A percentile compares a stretch with the other conserved stretches of the same genome.
Evolutionary conservation across 805 yeast genomes (phyloP).

Genomic region (Barnettozyma wickerhamii): DNA sequence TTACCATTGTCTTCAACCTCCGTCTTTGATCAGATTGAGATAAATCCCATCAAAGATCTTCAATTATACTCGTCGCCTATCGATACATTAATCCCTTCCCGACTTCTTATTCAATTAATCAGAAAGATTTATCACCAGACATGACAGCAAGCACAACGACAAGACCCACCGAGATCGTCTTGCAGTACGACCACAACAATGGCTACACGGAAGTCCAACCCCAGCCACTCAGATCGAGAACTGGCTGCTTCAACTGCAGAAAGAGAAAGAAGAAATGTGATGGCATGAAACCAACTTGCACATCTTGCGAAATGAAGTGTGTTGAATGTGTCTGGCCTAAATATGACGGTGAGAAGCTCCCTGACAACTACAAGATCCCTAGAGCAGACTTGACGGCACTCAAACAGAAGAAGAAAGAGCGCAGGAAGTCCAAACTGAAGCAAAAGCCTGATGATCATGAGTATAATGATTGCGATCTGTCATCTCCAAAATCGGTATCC

Average conservation of each 20-base stretch:
- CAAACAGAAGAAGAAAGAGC: conserved; percentile 1
- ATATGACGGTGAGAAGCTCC: conserved; percentile 16
- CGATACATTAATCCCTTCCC: no score
- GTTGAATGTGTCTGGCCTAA: conserved; percentile 27
- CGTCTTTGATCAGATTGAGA: no score
- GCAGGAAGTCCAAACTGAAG: no score
- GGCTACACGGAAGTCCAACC: background rate
- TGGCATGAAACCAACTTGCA: conserved; percentile 40
- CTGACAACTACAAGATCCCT: conserved; percentile 19
- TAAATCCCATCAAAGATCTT: no score
- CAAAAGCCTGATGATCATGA: no score
- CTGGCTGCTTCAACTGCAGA: conserved; percentile 28
- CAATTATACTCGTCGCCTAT: no score
- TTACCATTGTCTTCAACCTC: no score
- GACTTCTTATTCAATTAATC: no score
- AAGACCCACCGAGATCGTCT: conserved; percentile 5
- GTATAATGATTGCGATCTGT: no score
- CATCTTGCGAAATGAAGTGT: conserved; percentile 35
- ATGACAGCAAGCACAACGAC: background rate
- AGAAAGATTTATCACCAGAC: no score
- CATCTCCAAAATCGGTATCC: no score
- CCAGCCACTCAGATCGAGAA: conserved; percentile 14
- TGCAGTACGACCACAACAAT: conserved; percentile 1
- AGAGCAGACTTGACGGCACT: conserved; percentile 1
- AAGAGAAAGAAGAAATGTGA: conserved; percentile 64